A percentile compares a stretch with the other conserved stretches of the same genome.
phyloP scores from a whole-genome alignment of 768 basidiomycete genomes.

The Tephrocybe sp. region DNA sequence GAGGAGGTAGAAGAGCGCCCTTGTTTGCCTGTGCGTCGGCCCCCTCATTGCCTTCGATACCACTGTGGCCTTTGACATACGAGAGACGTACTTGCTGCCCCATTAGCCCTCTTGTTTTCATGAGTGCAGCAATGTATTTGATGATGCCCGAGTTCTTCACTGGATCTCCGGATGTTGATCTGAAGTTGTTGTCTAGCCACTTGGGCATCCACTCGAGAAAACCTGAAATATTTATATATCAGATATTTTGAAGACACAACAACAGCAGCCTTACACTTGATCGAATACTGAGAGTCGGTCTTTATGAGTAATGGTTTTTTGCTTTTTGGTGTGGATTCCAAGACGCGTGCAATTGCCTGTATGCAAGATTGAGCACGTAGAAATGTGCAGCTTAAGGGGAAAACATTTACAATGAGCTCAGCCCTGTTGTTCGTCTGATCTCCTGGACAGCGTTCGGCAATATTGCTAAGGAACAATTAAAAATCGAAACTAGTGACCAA shows the following conservation, averaged over 20 bases:
- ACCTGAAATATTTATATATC: conserved; percentile 42
- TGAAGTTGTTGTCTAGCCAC: conserved; percentile 62
- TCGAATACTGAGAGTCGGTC: conserved; percentile 84
- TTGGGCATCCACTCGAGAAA: conserved; percentile 61
- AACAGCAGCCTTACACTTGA: conserved; percentile 52
- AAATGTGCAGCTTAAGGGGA: neutral
- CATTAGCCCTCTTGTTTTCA: conserved; percentile 45
- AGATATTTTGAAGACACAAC: neutral
- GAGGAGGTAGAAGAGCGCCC: conserved; percentile 40
- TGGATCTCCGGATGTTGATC: conserved; percentile 39
- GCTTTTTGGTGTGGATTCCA: conserved; percentile 66
- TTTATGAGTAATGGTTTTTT: conserved; percentile 66
- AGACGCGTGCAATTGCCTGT: conserved; percentile 80
- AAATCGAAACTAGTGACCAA: neutral
- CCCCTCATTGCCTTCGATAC: conserved; percentile 80
- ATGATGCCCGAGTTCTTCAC: conserved; percentile 78
- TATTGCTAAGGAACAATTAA: conserved; percentile 50
- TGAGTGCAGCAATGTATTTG: conserved; percentile 61
- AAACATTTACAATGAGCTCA: conserved; percentile 69
- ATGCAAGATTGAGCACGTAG: neutral
- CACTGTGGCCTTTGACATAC: conserved; percentile 79
- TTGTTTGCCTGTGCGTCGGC: conserved; percentile 73
- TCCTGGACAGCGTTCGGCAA: conserved; percentile 80
- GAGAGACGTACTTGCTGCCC: conserved; percentile 61
- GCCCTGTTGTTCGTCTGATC: conserved; percentile 87